These are phyloP conservation scores for Claviceps humidiphila DNA, from an alignment of 2,329 filamentous ascomycete species.

Conservation along the genomic window DNA sequence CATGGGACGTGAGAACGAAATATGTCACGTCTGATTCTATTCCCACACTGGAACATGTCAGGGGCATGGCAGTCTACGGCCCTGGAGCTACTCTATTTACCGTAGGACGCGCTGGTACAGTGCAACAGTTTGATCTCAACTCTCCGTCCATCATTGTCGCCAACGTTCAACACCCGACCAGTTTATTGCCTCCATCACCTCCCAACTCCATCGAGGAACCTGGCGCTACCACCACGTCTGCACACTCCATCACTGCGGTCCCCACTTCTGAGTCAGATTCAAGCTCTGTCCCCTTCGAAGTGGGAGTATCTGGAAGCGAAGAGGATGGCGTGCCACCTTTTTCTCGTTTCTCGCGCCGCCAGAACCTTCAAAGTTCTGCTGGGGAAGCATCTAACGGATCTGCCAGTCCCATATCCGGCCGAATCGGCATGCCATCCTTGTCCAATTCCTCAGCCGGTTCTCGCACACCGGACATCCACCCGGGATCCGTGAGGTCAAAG, in stretches of 20 bases:
- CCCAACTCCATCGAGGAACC: constrained; percentile 69
- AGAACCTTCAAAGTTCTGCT: constrained; percentile 46
- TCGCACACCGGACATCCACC: constrained; percentile 35
- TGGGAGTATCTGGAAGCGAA: constrained; percentile 58
- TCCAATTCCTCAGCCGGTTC: constrained; percentile 43
- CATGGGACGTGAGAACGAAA: constrained; percentile 98
- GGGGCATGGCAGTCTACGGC: constrained; percentile 76
- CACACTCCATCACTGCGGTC: constrained; percentile 32
- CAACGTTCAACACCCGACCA: constrained; percentile 75
- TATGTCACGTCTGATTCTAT: constrained; percentile 83
- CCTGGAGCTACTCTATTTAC: constrained; percentile 88
- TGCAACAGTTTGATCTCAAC: constrained; percentile 92
- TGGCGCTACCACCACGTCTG: constrained; percentile 40
- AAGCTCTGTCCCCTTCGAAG: constrained; percentile 41
- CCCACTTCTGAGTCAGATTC: constrained; percentile 40
- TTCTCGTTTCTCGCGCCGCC: constrained; percentile 60
- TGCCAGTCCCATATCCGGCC: constrained; percentile 52
- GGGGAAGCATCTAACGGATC: constrained; percentile 45
- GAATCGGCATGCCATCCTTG: constrained; percentile 46
- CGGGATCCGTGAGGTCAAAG: constrained; percentile 38
- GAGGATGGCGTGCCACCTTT: constrained; percentile 65
- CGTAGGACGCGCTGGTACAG: constrained; percentile 71
- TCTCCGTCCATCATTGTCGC: constrained; percentile 67
- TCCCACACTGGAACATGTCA: constrained; percentile 69
- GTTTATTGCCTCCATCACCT: constrained; percentile 65